Conservation (phyloP, 129 eudicot species). For the Helianthus tuberosus region DNA sequence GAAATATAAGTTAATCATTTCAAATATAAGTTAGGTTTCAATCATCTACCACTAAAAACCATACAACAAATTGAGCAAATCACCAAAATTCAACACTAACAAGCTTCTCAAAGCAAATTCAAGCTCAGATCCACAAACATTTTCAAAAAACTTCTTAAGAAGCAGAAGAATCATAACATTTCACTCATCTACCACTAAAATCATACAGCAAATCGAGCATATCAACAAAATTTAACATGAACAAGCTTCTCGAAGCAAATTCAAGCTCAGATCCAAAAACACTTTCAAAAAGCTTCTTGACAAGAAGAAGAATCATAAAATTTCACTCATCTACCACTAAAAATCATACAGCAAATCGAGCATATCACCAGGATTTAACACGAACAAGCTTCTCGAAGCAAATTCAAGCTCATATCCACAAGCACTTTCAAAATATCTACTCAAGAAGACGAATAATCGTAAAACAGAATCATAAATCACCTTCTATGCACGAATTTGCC, state of each 20-base stretch:
- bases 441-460: neutral
- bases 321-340: neutral
- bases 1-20: neutral
- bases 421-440: neutral
- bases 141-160: no score
- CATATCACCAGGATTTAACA: neutral
- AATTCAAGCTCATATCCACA: slow-evolving; percentile 31
- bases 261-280: no score
- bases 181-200: neutral
- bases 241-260: neutral
- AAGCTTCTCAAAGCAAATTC: neutral
- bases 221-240: neutral
- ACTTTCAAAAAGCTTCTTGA: no score
- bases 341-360: neutral
- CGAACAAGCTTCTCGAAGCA: neutral
- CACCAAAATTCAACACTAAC: neutral
- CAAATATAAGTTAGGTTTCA: no score
- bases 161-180: neutral
- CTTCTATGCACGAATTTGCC: slow-evolving; percentile 7
- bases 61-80: neutral
- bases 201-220: neutral
- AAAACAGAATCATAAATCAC: slow-evolving; percentile 1
- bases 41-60: no score
- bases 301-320: neutral
- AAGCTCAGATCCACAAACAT: no score